Evolutionary conservation across 495 filamentous ascomycete genomes (phyloP).

Genomic region (Chaetomium cochliodes): DNA sequence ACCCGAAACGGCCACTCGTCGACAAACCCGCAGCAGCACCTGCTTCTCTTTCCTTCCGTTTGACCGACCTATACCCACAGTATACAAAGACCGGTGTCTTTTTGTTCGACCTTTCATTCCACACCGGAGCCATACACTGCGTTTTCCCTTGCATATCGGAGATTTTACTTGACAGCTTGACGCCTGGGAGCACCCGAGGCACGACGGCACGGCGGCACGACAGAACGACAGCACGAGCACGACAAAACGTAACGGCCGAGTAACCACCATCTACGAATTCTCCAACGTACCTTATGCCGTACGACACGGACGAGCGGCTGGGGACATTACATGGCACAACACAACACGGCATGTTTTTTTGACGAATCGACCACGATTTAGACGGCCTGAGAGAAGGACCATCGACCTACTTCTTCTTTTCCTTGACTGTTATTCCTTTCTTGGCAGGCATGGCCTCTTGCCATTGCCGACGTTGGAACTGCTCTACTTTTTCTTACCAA

Average conservation of each 20-base stretch:
- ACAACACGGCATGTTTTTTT: slow-evolving; percentile 6
- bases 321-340: slow-evolving; percentile 2
- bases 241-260: slow-evolving; percentile 9
- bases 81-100: neutral
- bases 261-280: slow-evolving; percentile 4
- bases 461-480: neutral
- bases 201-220: neutral
- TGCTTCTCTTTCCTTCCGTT: neutral
- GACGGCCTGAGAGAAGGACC: slow-evolving; percentile 1
- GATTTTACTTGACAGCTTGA: neutral
- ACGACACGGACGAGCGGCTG: slow-evolving; percentile 13
- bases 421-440: neutral
- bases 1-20: too few relatives aligned
- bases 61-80: neutral
- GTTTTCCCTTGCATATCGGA: slow-evolving; percentile 3
- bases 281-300: slow-evolving; percentile 6
- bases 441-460: neutral
- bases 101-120: neutral
- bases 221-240: neutral
- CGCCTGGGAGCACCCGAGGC: neutral
- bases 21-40: neutral
- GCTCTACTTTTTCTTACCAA: neutral
- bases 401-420: neutral
- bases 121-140: neutral
- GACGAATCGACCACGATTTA: slow-evolving; percentile 13